Evolutionary conservation across 2,329 filamentous ascomycete genomes (phyloP).

Genomic region (Ambrosiella beaveri): DNA sequence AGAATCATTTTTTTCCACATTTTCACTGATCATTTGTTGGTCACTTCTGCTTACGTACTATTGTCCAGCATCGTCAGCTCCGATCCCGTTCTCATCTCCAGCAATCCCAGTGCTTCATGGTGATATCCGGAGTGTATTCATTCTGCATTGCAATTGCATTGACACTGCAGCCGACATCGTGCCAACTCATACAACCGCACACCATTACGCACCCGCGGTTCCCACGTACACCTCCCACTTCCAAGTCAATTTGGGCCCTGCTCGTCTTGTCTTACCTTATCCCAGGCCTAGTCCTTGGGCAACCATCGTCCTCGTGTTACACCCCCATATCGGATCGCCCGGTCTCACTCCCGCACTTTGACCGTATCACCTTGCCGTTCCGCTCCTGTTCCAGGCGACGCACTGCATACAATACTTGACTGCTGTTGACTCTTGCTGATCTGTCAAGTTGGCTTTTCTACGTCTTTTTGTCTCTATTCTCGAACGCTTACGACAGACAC

Average conservation of each 20-base stretch:
- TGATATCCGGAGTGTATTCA: neutral
- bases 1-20: too few relatives aligned
- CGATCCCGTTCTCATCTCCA: neutral
- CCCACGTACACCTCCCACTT: neutral
- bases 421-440: neutral
- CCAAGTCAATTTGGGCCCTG: constrained; percentile 1
- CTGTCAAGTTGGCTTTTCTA: neutral
- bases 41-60: neutral
- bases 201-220: neutral
- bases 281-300: neutral
- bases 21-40: neutral
- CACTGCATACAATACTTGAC: neutral
- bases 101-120: neutral
- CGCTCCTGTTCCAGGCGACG: neutral
- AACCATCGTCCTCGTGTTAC: neutral
- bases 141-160: neutral
- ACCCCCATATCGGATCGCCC: neutral
- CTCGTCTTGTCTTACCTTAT: constrained; percentile 1
- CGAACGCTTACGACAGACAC: neutral
- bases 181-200: neutral
- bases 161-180: neutral
- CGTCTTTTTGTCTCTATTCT: neutral
- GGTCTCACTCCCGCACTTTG: neutral
- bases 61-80: neutral
- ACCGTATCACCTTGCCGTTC: neutral